phyloP scores from a whole-genome alignment of 176 grass and related monocot species.

The Raddia distichophylla region DNA sequence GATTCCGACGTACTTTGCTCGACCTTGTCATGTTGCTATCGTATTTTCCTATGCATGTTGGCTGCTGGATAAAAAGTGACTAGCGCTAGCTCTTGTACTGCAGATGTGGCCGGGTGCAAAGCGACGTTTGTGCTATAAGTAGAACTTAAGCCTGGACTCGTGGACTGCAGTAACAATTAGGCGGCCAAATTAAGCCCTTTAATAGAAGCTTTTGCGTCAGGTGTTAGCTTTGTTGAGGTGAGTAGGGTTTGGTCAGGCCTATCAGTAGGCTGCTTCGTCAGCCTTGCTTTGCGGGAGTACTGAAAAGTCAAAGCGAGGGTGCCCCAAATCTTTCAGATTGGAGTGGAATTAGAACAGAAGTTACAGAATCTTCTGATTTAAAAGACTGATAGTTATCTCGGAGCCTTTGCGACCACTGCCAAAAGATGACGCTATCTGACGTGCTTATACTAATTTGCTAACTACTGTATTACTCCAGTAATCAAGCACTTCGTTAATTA shows the following conservation, averaged over 20 bases:
- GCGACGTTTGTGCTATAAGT: too few species aligned
- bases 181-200: neutral
- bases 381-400: neutral
- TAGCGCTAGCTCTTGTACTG: too few species aligned
- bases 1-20: neutral
- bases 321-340: neutral
- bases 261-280: slow-evolving; percentile 23
- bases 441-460: neutral
- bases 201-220: neutral
- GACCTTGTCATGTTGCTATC: neutral
- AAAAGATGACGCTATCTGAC: slow-evolving; percentile 15
- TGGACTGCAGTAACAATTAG: neutral
- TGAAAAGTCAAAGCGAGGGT: neutral
- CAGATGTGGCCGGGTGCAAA: neutral
- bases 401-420: neutral
- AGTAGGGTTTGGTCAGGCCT: slow-evolving; percentile 1
- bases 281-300: neutral
- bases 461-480: neutral
- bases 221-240: slow-evolving; percentile 3
- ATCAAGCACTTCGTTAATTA: neutral
- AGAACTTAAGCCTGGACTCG: neutral
- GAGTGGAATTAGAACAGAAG: neutral
- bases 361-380: slow-evolving; percentile 7
- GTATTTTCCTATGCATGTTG: neutral
- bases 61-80: neutral